Conservation (phyloP, 257 asterid species). For the Solanum appendiculatum region DNA sequence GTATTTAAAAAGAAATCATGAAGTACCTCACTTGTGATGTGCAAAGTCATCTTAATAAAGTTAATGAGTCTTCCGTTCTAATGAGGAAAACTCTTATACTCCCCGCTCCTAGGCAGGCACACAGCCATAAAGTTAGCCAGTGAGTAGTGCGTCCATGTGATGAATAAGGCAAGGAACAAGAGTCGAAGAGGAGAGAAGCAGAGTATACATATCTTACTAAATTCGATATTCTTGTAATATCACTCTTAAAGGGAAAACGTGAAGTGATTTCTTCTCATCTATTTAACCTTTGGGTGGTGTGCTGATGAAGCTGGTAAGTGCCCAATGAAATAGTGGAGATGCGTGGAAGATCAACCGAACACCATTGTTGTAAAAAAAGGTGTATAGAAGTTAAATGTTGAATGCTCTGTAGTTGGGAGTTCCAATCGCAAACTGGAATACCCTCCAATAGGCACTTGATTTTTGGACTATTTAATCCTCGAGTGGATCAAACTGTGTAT, state of each 20-base stretch:
- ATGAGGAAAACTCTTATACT: not conserved
- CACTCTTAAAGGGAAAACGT: not conserved
- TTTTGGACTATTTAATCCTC: not conserved
- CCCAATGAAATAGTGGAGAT: not conserved
- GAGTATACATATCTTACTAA: not conserved
- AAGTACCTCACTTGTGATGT: slow-evolving; percentile 6
- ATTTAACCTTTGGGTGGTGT: not conserved
- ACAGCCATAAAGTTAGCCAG: not conserved
- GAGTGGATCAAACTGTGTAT: not conserved
- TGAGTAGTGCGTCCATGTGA: not conserved
- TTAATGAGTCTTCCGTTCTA: not conserved
- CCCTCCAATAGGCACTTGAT: not conserved
- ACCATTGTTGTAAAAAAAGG: not conserved
- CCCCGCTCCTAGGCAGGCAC: not conserved
- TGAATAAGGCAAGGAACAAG: not conserved
- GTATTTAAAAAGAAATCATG: slow-evolving; percentile 25
- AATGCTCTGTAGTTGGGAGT: not conserved
- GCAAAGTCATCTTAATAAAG: not conserved
- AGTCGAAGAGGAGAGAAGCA: not conserved
- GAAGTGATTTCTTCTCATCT: not conserved
- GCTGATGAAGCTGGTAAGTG: not conserved
- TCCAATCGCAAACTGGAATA: not conserved
- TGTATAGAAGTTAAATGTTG: not conserved
- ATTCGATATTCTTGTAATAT: not conserved
- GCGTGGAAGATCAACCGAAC: not conserved